Conservation (phyloP, 495 filamentous ascomycete genomes). For the Talaromyces adpressus region DNA sequence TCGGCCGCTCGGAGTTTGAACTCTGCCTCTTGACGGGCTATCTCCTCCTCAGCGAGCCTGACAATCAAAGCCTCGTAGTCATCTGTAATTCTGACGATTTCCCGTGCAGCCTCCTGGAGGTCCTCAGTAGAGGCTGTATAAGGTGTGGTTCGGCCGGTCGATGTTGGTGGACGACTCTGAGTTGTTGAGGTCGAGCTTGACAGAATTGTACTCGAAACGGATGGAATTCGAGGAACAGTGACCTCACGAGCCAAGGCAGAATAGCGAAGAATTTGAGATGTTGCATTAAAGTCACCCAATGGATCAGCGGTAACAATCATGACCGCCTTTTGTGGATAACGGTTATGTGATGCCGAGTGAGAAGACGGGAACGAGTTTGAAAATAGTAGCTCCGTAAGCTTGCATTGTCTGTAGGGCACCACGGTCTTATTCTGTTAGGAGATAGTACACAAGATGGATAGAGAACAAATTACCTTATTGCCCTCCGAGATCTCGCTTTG, state of each 20-base stretch:
- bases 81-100: conserved; percentile 66
- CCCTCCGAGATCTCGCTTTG: conserved; percentile 72
- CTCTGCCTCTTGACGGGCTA: conserved; percentile 45
- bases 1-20: conserved; percentile 53
- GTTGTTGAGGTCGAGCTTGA: conserved; percentile 27
- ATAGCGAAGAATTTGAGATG: conserved; percentile 91
- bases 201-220: conserved; percentile 56
- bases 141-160: conserved; percentile 42
- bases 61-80: conserved; percentile 61
- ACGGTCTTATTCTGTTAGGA: conserved; percentile 48
- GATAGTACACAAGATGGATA: neutral
- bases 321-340: conserved; percentile 74
- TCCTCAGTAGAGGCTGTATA: conserved; percentile 52
- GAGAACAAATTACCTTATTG: conserved; percentile 51
- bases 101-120: conserved; percentile 65
- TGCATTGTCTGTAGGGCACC: conserved; percentile 92
- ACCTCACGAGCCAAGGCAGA: conserved; percentile 90
- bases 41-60: conserved; percentile 55
- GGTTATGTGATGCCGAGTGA: conserved; percentile 38
- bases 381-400: conserved; percentile 92
- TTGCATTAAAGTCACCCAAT: conserved; percentile 90
- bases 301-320: conserved; percentile 98
- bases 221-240: conserved; percentile 82
- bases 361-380: conserved; percentile 84
- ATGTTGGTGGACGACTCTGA: conserved; percentile 19